phyloP scores from a whole-genome alignment of 164 flowering plant genomes.

The Cinnamomum micranthum region DNA sequence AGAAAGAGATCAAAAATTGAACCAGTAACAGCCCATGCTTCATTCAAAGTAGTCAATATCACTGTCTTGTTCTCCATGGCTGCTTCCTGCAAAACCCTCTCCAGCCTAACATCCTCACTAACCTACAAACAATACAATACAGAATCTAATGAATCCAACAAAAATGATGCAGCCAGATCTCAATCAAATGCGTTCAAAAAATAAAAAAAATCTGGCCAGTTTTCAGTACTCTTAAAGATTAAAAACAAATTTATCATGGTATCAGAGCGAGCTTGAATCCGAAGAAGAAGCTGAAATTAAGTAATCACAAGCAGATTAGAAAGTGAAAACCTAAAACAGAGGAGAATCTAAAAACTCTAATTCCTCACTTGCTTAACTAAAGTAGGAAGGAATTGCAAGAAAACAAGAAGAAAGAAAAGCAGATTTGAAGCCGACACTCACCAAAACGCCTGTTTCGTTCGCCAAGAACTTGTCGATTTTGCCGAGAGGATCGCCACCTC shows the following conservation, averaged over 20 bases:
- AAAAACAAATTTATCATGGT: too few species aligned
- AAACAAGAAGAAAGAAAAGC: background rate
- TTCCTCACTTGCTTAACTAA: background rate
- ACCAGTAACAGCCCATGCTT: conserved; percentile 79
- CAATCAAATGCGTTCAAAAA: too few species aligned
- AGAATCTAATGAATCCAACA: too few species aligned
- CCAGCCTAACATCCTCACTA: conserved; percentile 36
- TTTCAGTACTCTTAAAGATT: background rate
- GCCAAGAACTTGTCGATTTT: background rate
- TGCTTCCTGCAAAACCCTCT: conserved; percentile 51
- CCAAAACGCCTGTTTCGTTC: background rate
- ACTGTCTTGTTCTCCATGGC: conserved; percentile 64
- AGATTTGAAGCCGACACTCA: conserved; percentile 4
- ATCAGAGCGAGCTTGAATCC: too few species aligned
- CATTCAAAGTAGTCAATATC: conserved; percentile 73
- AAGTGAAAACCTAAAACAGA: background rate
- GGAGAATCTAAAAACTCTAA: background rate
- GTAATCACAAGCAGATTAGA: background rate
- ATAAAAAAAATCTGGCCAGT: too few species aligned
- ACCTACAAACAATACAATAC: conserved; percentile 22
- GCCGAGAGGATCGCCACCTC: background rate
- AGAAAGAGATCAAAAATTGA: conserved; percentile 71
- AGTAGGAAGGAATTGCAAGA: background rate
- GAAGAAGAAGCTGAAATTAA: background rate
- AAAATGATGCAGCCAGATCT: background rate